Evolutionary conservation across 2,329 filamentous ascomycete genomes (phyloP), one percentile per base, ranked within the genome.

Genomic region (Colletotrichum sansevieriae): DNA sequence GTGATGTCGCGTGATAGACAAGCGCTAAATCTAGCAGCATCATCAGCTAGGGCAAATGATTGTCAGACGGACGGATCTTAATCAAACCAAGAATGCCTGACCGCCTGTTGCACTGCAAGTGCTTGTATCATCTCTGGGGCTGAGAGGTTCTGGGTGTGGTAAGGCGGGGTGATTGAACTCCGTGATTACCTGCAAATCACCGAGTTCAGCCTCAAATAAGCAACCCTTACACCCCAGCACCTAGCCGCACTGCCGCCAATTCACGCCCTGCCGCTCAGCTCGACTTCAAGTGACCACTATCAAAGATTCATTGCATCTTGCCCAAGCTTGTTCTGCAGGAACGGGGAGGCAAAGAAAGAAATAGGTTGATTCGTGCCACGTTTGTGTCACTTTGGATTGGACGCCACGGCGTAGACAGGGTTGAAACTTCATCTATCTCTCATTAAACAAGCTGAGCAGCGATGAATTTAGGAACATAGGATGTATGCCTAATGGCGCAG

Each of bases 181-280:
- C 56, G 57, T 55, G 63, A 54, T 65, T 62, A 62, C 63, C 47
- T 46, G 56, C 47, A 41, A 47, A 35, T 10, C 8, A 12, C 35
- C 11, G 41, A 49, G 46, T 18, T 65, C 35, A 65, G 22, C 8
- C 11, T 47, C 25, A 12, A 62, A 56, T 33, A 65, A 65, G 63
- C 29, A 65, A 62, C 18, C 20, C 13, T 13, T 55, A n/a, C 20
- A 62, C 49, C 49, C 56, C n/a, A 4, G 63, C 49, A 29, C 63
- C 63, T 18, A 2, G 63, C 25, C 33, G 2, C 12, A 3, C 5
- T 15, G 41, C 62, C 56, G 63, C 63, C 56, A 65, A 49, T 29
- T 22, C 22, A 22, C 22, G 22, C 3, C 22, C 22, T 22, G 22
- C 22, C 22, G 22, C 22, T 22, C 22, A 22, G 22, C 22, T 22